Base-by-base conservation (phyloP, 768 basidiomycete genomes). In the Lentinula raphanica region DNA sequence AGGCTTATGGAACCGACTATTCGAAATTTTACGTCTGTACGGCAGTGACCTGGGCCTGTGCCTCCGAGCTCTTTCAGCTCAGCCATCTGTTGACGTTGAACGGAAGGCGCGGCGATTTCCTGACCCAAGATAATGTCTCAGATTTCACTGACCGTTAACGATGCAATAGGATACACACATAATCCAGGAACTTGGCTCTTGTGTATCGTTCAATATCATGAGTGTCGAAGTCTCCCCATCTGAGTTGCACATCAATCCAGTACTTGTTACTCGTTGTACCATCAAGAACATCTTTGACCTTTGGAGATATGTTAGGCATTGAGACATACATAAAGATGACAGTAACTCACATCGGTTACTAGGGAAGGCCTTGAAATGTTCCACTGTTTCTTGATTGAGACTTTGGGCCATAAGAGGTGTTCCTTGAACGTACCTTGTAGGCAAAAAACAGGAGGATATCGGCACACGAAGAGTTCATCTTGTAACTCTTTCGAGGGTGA, bases 391-490 rank as follows among this genome's bases (percentile, higher is more conserved):
- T 13, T 25, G 58, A 28, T 29, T 21, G 53, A 57, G 38, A 25
- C n/a, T 13, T 36, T 25, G 12, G 21, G 7, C 11, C 17, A 4
- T 17, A 1, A 36, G 17, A 31, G 3, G 35, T 17, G 12, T 36
- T 36, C n/a, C 15, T 1, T 9, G 8, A 56, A 3, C 71, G 8
- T 62, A 82, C 84, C 78, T 93, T 94, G 72, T 92, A 91, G 1
- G 92, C 90, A 12, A 94, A 97, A 84, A 99, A 98, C 51, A 99
- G 79, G 19, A 99, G 79, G 68, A 99, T 96, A 68, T 99, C 97
- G 53, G 96, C 96, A 63, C 96, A 98, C n/a, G 94, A 96, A 7
- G 94, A 97, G 76, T 99, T 99, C 97, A 99, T 98, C 84, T 99
- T 99, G 85, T 99, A 99, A 79, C 94, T 97, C 81, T 98, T 98